A percentile compares a stretch with the other conserved stretches of the same genome.
These are phyloP conservation scores for Camelina laxa DNA, from an alignment of 345 rosid genomes.

Conservation along the genomic window DNA sequence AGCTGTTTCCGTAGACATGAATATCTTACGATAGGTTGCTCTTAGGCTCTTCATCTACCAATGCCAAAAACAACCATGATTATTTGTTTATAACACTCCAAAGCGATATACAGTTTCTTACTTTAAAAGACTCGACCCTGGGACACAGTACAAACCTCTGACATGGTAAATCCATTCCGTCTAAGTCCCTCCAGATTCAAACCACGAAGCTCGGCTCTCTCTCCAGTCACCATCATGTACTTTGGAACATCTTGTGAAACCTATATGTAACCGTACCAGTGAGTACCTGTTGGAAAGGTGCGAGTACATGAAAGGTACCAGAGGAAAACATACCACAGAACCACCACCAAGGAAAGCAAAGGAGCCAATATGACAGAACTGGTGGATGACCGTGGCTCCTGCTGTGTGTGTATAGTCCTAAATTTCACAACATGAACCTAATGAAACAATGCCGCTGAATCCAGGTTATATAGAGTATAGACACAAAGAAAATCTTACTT, in stretches of 20 bases:
- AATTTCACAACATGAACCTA: conserved; percentile 39
- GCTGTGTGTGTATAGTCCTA: conserved; percentile 87
- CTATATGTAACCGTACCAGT: conserved; percentile 42
- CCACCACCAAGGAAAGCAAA: conserved; percentile 92
- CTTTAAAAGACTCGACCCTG: conserved; percentile 7
- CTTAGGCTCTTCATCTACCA: conserved; percentile 74
- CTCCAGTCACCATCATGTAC: conserved; percentile 89
- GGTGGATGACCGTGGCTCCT: conserved; percentile 84
- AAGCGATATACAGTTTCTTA: conserved; percentile 21
- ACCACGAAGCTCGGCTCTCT: conserved; percentile 91
- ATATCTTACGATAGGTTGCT: conserved; percentile 78
- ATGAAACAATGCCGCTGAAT: conserved; percentile 28
- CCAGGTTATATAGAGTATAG: conserved; percentile 5
- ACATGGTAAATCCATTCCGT: conserved; percentile 66
- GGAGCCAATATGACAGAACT: conserved; percentile 82
- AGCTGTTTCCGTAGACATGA: conserved; percentile 61
- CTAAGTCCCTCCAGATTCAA: conserved; percentile 87
- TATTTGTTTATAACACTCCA: background rate
- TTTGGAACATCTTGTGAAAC: conserved; percentile 94
- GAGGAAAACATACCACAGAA: conserved; percentile 69
- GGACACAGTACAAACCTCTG: conserved; percentile 58
- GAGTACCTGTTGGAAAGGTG: background rate
- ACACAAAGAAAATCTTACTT: conserved; percentile 55
- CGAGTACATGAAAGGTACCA: background rate
- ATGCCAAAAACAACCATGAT: conserved; percentile 14